A percentile compares a stretch with the other conserved stretches of the same genome.
Conservation (phyloP, 306 rosid genomes). For the Geum urbanum region DNA sequence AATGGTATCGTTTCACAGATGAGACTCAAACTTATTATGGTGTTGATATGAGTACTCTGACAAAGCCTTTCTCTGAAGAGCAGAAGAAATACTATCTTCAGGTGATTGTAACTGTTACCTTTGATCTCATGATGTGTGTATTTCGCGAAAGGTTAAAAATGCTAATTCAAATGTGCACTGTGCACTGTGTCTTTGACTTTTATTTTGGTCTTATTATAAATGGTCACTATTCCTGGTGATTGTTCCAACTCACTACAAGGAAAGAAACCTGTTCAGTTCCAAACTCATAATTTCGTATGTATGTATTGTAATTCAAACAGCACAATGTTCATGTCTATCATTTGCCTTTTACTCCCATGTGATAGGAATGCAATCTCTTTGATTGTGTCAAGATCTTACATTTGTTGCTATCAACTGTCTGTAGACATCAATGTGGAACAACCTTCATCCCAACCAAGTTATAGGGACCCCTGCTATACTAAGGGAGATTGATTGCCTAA, state of each 20-base stretch:
- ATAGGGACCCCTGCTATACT: conserved; percentile 70
- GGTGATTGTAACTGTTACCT: conserved; percentile 36
- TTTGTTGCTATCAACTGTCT: conserved; percentile 22
- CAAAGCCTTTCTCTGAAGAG: conserved; percentile 83
- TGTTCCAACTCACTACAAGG: background rate
- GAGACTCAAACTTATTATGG: conserved; percentile 74
- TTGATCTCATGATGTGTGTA: background rate
- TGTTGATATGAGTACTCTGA: conserved; percentile 81
- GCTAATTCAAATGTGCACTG: background rate
- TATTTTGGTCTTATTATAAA: too few species aligned
- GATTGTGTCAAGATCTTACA: conserved; percentile 7
- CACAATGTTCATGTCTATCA: background rate
- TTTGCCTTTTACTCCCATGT: conserved; percentile 10
- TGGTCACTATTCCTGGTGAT: background rate
- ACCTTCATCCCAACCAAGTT: conserved; percentile 84
- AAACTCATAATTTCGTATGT: background rate
- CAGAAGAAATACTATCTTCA: conserved; percentile 91
- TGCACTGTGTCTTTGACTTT: background rate
- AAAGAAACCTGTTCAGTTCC: background rate
- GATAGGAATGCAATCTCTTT: conserved; percentile 25
- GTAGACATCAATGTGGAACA: conserved; percentile 90
- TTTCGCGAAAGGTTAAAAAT: background rate
- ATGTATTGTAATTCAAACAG: background rate
- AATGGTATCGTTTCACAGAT: conserved; percentile 62
- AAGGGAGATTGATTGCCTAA: conserved; percentile 86